Base-by-base conservation (phyloP, 805 yeast species). In the Metschnikowia shivogae region DNA sequence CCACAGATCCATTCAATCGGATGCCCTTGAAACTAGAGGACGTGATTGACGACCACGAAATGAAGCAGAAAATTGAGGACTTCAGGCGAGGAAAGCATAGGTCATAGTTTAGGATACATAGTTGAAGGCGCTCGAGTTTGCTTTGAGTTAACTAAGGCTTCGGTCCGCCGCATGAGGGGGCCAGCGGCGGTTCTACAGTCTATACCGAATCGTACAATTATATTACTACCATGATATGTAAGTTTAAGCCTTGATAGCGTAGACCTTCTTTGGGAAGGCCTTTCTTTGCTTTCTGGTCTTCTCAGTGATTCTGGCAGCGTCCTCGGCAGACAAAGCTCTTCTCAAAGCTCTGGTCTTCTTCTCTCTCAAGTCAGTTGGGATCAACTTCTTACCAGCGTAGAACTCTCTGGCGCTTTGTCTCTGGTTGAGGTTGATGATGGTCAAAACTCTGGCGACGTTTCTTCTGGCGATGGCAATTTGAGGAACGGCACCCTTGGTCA, bases 291-390 rank as follows among this genome's bases (percentile, higher is more conserved):
- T 93, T 77, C 80, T 81, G 72, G 90, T 89, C 82, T 86, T 89
- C 63, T 76, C 85, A 68, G 98, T 92, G 72, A 77, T 74, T 72
- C 77, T 77, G 64, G 80, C 68, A 72, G 87, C 84, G 80, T 93
- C 97, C 75, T 75, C 74, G 70, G 85, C 80, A 74, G 97, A 82
- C 71, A 93, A 82, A 71, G 84, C 82, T 83, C 98, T 87, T 87
- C 99, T 92, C 77, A 92, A 78, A 75, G 99, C 98, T 85, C 98
- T 92, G 77, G 99, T 93, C 86, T 93, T 88, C 92, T 93, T 93
- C 65, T 89, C 96, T 81, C 98, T 92, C 79, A 93, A 83, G 74
- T 90, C 97, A 82, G 92, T 90, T 81, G 99, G 98, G 74, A 82
- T 80, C 84, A 82, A 86, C 79, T 89, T 90, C 84, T 87, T 85